Base-by-base conservation (phyloP, 495 filamentous ascomycete genomes). In the Margaritispora aquatica region DNA sequence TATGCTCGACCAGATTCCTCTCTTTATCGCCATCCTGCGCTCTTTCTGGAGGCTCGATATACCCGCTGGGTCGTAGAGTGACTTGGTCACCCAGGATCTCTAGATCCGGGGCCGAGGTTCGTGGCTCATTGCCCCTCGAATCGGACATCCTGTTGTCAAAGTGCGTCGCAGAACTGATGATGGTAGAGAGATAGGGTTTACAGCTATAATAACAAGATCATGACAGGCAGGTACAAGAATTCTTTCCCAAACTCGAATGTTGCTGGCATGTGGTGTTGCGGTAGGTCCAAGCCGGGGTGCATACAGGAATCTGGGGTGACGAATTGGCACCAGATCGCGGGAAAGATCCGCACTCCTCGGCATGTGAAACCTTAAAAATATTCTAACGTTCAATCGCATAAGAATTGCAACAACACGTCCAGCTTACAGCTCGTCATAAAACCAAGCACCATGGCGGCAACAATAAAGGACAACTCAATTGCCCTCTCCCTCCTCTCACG, bases 41-140 rank as follows among this genome's bases (percentile, higher is more conserved):
- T 21, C 51, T 52, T 13, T 66, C 62, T 47, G 70, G 65, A 41
- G 73, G 74, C 64, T 83, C 80, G 58, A 85, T 76, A 65, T 84
- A 90, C 49, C 89, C 90, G 57, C 87, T 85, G 8, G 88, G 88
- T 69, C 90, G 88, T 34, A 96, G 81, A 15, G 87, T 91, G 54
- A 94, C 82, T 64, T 89, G 77, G 65, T 88, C 81, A 56, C 89
- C 89, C 17, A 90, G 74, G 58, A 96, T 93, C 69, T 89, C 86
- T 58, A 96, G 74, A 71, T 96, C 90, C 26, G 90, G 90, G 64
- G 89, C 87, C 26, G 85, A 81, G 61, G 77, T 74, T 61, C 70
- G 71, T 27, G 71, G 64, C 47, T 26, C 38, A n/a, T 44, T 44
- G 36, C 49, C 54, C 22, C 36, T 31, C 20, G 47, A 31, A 55